These are phyloP conservation scores for Volutella citrinella DNA, from an alignment of 2,329 filamentous ascomycete genomes.

Conservation along the genomic window DNA sequence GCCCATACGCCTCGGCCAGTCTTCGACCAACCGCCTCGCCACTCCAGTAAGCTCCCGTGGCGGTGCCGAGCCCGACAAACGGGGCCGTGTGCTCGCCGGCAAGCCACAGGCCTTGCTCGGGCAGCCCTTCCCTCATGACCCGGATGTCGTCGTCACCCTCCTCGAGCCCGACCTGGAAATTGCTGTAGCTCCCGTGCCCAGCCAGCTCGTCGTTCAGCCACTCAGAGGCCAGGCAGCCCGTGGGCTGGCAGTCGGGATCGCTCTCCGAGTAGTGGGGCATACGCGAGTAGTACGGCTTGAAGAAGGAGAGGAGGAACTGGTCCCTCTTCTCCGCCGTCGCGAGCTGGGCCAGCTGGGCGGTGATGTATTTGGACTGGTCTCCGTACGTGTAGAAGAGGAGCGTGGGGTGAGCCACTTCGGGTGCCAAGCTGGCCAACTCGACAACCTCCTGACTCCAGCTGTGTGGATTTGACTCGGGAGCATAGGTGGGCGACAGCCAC, in stretches of 20 bases:
- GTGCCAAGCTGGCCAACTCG: slow-evolving; percentile 67
- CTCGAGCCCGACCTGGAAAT: slow-evolving; percentile 75
- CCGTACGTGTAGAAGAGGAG: slow-evolving; percentile 81
- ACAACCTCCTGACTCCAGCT: slow-evolving; percentile 75
- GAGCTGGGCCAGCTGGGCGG: slow-evolving; percentile 40
- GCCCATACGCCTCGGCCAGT: slow-evolving; percentile 54
- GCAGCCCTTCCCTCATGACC: slow-evolving; percentile 58
- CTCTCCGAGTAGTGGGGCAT: slow-evolving; percentile 63
- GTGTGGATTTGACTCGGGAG: slow-evolving; percentile 55
- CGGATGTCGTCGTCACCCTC: slow-evolving; percentile 71
- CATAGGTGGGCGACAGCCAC: slow-evolving; percentile 71
- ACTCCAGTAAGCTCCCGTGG: slow-evolving; percentile 89
- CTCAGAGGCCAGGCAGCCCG: slow-evolving; percentile 63
- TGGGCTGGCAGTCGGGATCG: slow-evolving; percentile 58
- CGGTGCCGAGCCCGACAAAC: slow-evolving; percentile 84
- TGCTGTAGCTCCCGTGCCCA: slow-evolving; percentile 78
- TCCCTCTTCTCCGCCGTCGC: slow-evolving; percentile 46
- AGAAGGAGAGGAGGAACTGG: slow-evolving; percentile 60
- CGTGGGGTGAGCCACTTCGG: slow-evolving; percentile 65
- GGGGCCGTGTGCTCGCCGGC: slow-evolving; percentile 89
- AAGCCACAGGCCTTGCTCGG: slow-evolving; percentile 72
- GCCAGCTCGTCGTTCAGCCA: slow-evolving; percentile 80
- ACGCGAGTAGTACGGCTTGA: slow-evolving; percentile 73
- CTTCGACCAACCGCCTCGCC: slow-evolving; percentile 73
- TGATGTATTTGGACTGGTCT: slow-evolving; percentile 55